Evolutionary conservation across 192 early-diverging fungal genomes (phyloP), one percentile per base, ranked within the genome.

Genomic region (Kickxella alabastrina): DNA sequence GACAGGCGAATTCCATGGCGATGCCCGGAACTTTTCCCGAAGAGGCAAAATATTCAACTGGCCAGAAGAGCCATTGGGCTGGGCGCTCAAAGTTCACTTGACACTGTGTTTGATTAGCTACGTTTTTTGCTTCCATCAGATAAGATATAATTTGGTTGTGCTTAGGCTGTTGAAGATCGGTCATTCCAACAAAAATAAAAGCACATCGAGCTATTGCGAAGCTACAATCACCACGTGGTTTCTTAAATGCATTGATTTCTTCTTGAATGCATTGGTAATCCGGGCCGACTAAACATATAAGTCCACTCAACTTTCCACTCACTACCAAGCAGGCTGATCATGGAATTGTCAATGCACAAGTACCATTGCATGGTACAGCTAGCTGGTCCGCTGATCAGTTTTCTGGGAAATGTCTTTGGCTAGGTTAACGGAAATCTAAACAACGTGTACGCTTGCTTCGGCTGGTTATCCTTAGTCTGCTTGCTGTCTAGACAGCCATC

Each of bases 361-460:
- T 75, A 68, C 68, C 83, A 84, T 47, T 62, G 79, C 7, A 66
- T 79, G 9, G 62, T 74, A 9, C 83, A 84, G 55, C 49, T 77
- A 12, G 25, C 65, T 3, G 84, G 78, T 15, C 56, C 78, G 10
- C 10, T 57, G 14, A 24, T 82, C 14, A 66, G 66, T 24, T 52
- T 79, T 2, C 38, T 74, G n/a, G 83, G 83, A n/a, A 77, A 75
- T 19, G 59, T 82, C 17, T 73, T 86, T 24, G 84, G 77, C 2
- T 83, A 81, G 75, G 54, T 75, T 25, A 65, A 82, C 40, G 54
- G 65, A 12, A 76, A 81, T 58, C 45, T 72, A 36, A 57, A 73
- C 43, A 79, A 78, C 46, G 57, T 73, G 3, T 83, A 86, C 55
- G 63, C 75, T n/a, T 61, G 70, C 34, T 84, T 82, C 58, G 81